Evolutionary conservation across 73 alveolate genomes (phyloP).

Genomic region (Tetrahymena borealis): DNA sequence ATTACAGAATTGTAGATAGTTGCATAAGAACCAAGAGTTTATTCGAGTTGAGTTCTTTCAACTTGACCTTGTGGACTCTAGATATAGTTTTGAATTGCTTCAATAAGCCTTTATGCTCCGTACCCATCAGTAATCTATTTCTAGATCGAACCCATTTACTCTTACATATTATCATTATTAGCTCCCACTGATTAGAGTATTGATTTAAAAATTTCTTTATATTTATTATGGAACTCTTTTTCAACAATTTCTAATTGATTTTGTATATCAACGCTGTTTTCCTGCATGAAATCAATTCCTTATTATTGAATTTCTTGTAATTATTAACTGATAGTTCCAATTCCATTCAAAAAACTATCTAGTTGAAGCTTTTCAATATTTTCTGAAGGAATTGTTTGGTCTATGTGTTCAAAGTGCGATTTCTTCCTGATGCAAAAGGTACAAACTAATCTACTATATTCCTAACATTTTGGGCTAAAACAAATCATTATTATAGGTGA

Average conservation of each 20-base stretch:
- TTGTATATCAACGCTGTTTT: background rate
- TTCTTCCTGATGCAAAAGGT: background rate
- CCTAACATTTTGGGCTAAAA: background rate
- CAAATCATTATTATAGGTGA: background rate
- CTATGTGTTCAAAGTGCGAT: background rate
- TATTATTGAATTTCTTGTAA: background rate
- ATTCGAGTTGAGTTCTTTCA: background rate
- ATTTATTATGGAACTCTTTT: background rate
- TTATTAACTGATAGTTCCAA: background rate
- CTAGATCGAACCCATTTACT: background rate
- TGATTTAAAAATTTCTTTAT: background rate
- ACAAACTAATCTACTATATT: background rate
- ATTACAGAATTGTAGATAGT: background rate
- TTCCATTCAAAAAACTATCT: background rate
- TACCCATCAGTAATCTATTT: background rate
- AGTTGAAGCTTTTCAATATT: background rate
- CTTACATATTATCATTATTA: background rate
- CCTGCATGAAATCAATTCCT: background rate
- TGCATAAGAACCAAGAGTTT: background rate
- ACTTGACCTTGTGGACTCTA: background rate
- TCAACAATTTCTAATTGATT: background rate
- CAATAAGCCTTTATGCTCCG: background rate
- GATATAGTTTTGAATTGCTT: background rate
- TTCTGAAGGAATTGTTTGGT: background rate
- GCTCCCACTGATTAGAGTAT: background rate